Evolutionary conservation across 2,329 filamentous ascomycete species (phyloP), one percentile per base, ranked within the genome.

Genomic region (Calonectria fujianensis): DNA sequence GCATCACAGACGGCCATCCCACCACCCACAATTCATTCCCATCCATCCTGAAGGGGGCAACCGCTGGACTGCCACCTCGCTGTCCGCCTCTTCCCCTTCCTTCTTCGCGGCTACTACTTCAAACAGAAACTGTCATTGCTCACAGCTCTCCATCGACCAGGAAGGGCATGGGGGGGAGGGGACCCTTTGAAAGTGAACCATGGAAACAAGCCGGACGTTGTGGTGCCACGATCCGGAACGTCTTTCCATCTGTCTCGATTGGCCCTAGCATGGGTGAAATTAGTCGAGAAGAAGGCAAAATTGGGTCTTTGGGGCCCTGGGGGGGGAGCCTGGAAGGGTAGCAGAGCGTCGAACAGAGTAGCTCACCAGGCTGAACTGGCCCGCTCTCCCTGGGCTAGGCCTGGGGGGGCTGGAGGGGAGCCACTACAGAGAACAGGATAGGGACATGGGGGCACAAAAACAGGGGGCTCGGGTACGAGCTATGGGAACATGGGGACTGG

Each of bases 401-500:
- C 29, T 48, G 51, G 41, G 35, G 24, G 66, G 37, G 64, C 41
- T 32, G 10, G 48, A 18, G 41, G 29, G 37, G 39, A 39, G 29
- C 37, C 35, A 39, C 50, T 61, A 54, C 41, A 41, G 37, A 37
- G 24, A 65, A 35, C 32, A 51, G 57, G 48, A 73, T 48, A 57
- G 35, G 7, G 54, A 48, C 52, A 61, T 48, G 54, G 67, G 45
- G 35, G 35, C 18, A 70, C 37, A 27, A 65, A n/a, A 48, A 18
- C 61, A 65, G 61, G 39, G 61, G 61, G 24, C 20, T 61, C 57
- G 57, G 51, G 57, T 37, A 32, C 61, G 29, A 65, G 61, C 41
- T 70, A 79, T 77, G 76, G 68, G 74, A 78, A 77, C 69, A 71
- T 61, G 39, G 51, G 35, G 65, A 50, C 78, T 74, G 75, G 75